Base-by-base conservation (phyloP, 164 flowering plant species). In the Annona squamosa region DNA sequence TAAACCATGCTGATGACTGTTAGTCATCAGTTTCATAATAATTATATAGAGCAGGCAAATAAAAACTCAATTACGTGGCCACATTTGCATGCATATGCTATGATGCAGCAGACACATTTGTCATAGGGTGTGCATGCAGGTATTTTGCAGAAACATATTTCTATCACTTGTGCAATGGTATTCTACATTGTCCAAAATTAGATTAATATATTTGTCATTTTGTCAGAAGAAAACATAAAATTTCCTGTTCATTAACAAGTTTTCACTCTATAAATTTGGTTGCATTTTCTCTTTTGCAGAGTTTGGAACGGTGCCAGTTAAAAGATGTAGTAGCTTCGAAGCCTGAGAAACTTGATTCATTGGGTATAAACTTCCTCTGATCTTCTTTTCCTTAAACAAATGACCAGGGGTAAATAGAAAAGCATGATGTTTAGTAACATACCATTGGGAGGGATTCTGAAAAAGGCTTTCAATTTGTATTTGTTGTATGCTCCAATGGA, bases 301-400 rank as follows among this genome's bases (percentile, higher is more conserved):
- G 92, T 73, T 90, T 94, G 2, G 96, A 92, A 73, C 70, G 84
- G 16, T 84, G 84, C 78, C 85, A 82, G 71, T 79, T 82, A 46
- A 82, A 80, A 67, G 79, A 80, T 19, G 81, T 78, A 0, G 77
- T 94, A 45, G 83, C 93, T 77, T 74, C 85, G 71, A 95, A 90
- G 77, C 91, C 96, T 0, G 93, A 88, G 4, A 95, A 95, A 74
- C 94, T 95, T 19, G 96, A 92, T 77, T 72, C 98, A 72, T 63
- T 77, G 72, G 99, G 99, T 92, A 82, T 41, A 10, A 1, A 45
- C 26, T 68, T 17, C 17, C 70, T 65, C 37, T 26, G 37, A 26
- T 26, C 37, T 56, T 56, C 13, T 56, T 56, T 56, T 6, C 61
- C 61, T 56, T 5, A 56, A 56, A 13, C 61, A 26, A 26, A 26